These are phyloP conservation scores for Seiridium cupressi DNA, from an alignment of 2,329 filamentous ascomycete species.

Conservation along the genomic window DNA sequence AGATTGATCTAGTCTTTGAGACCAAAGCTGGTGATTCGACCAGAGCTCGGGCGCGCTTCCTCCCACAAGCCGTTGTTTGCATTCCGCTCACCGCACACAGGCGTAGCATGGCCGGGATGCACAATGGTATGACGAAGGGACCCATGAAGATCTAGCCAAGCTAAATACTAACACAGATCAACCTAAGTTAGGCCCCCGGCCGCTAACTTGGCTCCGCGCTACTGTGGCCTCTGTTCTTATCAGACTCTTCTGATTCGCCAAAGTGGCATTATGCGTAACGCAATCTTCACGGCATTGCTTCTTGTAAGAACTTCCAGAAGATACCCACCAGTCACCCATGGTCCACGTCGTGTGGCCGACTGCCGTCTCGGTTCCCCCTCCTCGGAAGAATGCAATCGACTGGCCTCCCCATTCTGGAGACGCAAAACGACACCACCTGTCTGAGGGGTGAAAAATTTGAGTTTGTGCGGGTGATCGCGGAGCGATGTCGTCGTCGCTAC, in stretches of 20 bases:
- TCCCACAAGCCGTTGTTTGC: background rate
- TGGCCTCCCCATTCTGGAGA: background rate
- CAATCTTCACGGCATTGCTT: slow-evolving; percentile 9
- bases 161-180: background rate
- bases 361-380: background rate
- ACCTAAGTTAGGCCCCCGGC: background rate
- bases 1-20: background rate
- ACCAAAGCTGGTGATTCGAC: background rate
- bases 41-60: background rate
- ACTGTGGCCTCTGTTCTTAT: slow-evolving; percentile 4
- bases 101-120: background rate
- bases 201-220: background rate
- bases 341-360: background rate
- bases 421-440: background rate
- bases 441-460: background rate
- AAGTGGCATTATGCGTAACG: background rate
- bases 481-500: slow-evolving; percentile 3
- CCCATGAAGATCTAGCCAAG: background rate
- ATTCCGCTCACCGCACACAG: background rate
- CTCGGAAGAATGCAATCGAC: background rate
- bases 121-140: background rate
- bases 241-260: background rate
- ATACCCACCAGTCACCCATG: background rate
- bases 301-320: slow-evolving; percentile 8
- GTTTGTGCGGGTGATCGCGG: background rate